phyloP scores from a whole-genome alignment of 441 rosid genomes.

The Pelargonium fulgidum region DNA sequence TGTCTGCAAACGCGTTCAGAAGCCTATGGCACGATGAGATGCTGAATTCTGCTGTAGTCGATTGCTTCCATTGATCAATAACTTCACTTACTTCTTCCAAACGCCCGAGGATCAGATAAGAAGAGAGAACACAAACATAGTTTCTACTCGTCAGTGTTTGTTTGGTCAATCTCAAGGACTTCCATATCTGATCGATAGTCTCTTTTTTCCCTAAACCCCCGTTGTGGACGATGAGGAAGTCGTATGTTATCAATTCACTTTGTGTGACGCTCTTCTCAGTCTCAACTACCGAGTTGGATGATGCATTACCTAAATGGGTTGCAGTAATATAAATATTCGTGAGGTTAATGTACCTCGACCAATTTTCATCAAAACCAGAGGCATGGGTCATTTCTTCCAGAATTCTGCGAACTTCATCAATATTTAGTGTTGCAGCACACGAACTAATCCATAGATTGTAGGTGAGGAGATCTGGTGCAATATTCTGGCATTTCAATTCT shows the following conservation, averaged over 20 bases:
- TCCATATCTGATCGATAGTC: conserved; percentile 80
- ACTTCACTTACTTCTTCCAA: conserved; percentile 62
- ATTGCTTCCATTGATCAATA: conserved; percentile 77
- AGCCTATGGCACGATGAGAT: conserved; percentile 48
- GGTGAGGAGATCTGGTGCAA: conserved; percentile 70
- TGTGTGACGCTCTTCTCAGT: conserved; percentile 53
- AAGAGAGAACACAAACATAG: conserved; percentile 62
- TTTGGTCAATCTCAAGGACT: conserved; percentile 69
- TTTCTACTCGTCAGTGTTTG: conserved; percentile 80
- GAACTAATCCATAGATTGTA: conserved; percentile 88
- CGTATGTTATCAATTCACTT: conserved; percentile 86
- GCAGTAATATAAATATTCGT: conserved; percentile 48
- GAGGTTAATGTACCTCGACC: conserved; percentile 52
- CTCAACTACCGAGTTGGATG: conserved; percentile 44
- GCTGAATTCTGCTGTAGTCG: conserved; percentile 49
- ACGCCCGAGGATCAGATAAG: conserved; percentile 67
- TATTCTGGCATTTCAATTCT: conserved; percentile 49
- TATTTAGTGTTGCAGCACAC: conserved; percentile 56
- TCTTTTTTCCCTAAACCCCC: conserved; percentile 72
- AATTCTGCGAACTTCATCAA: conserved; percentile 49
- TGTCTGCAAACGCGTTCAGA: conserved; percentile 41
- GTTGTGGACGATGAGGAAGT: conserved; percentile 68
- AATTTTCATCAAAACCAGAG: conserved; percentile 42
- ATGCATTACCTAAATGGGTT: conserved; percentile 41
- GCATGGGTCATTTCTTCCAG: conserved; percentile 61